These are phyloP conservation scores for Hypoxylon sp. DNA, from an alignment of 2,329 filamentous ascomycete genomes.

Conservation along the genomic window DNA sequence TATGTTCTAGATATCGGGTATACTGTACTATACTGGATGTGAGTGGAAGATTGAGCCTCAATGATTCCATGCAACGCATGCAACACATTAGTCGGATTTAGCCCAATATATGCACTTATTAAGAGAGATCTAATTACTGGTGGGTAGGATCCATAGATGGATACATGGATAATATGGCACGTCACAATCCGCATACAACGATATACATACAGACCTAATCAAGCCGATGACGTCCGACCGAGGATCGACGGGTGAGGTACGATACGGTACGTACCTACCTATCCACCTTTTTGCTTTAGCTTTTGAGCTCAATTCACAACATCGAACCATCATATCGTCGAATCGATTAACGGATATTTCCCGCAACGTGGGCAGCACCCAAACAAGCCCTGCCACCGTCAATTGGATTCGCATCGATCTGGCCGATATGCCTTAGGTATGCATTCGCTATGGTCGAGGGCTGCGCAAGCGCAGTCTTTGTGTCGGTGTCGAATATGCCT, in stretches of 20 bases:
- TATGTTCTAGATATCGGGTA: constrained; percentile 3
- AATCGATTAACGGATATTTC: constrained; percentile 22
- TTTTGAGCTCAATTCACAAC: constrained; percentile 26
- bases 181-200: too few species aligned
- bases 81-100: background rate
- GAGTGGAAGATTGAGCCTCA: constrained; percentile 26
- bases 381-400: constrained; percentile 18
- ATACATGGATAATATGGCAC: too few species aligned
- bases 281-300: constrained; percentile 2
- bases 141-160: background rate
- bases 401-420: constrained; percentile 33
- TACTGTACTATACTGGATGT: constrained; percentile 1
- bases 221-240: too few species aligned
- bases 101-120: constrained; percentile 9
- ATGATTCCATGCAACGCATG: constrained; percentile 26
- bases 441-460: constrained; percentile 78
- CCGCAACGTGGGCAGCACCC: constrained; percentile 19
- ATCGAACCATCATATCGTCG: constrained; percentile 32
- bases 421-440: constrained; percentile 64
- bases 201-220: too few species aligned
- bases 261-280: constrained; percentile 15
- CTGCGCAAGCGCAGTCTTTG: constrained; percentile 70
- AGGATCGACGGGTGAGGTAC: too few species aligned
- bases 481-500: constrained; percentile 76
- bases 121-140: background rate